Conservation (phyloP, 129 eudicot species). For the Mikania micrantha region DNA sequence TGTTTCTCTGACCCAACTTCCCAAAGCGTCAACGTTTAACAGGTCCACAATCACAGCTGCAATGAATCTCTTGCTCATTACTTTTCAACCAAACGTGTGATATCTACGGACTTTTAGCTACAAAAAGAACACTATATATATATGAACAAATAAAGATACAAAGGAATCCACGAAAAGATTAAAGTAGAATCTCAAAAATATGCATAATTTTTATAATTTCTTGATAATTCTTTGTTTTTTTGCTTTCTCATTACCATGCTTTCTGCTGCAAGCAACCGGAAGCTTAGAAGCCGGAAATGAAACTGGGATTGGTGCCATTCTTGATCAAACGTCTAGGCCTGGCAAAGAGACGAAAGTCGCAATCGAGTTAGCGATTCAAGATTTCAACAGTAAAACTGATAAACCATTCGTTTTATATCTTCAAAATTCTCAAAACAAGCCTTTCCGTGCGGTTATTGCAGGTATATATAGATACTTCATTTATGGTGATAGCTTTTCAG, state of each 20-base stretch:
- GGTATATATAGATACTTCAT: too few relatives aligned
- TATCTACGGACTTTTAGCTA: slow-evolving; percentile 6
- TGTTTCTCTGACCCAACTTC: not conserved
- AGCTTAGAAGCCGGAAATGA: slow-evolving; percentile 13
- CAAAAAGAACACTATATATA: not conserved
- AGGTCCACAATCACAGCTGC: slow-evolving; percentile 10
- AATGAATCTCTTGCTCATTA: slow-evolving; percentile 17
- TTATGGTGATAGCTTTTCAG: not conserved
- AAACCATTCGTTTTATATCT: slow-evolving; percentile 13
- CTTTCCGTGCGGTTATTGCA: slow-evolving; percentile 35
- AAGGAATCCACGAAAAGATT: not conserved
- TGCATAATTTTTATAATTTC: slow-evolving; percentile 8
- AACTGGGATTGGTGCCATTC: slow-evolving; percentile 31
- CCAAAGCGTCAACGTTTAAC: not conserved
- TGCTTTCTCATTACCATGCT: slow-evolving; percentile 5
- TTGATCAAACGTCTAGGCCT: slow-evolving; percentile 30
- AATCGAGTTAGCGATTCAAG: slow-evolving; percentile 46
- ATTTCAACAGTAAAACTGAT: slow-evolving; percentile 19
- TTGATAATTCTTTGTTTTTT: slow-evolving; percentile 11
- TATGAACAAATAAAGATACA: not conserved
- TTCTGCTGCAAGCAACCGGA: slow-evolving; percentile 14
- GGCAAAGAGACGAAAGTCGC: slow-evolving; percentile 53
- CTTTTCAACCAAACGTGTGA: slow-evolving; percentile 26
- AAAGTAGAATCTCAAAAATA: slow-evolving; percentile 14
- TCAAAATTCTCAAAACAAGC: slow-evolving; percentile 25